Conservation (phyloP, 495 filamentous ascomycete genomes). For the Xylaria grammica region DNA sequence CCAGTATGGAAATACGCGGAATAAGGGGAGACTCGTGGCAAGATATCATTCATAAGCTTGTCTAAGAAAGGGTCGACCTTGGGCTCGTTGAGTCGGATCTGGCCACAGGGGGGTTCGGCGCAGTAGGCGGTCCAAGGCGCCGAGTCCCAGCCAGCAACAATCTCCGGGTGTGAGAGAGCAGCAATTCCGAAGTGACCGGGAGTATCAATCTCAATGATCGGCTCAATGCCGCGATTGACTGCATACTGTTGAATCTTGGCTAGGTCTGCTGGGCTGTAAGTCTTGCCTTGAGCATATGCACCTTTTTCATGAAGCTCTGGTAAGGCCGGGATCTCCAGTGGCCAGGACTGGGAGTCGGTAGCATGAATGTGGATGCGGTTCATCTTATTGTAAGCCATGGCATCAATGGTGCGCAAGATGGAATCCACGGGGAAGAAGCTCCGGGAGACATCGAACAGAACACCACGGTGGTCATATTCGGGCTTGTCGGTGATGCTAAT, state of each 20-base stretch:
- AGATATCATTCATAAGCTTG: conserved; percentile 69
- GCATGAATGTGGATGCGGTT: conserved; percentile 79
- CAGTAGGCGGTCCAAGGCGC: conserved; percentile 71
- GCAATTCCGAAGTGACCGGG: conserved; percentile 78
- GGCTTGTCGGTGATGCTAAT: conserved; percentile 69
- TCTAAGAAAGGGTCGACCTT: conserved; percentile 70
- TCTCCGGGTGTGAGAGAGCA: conserved; percentile 67
- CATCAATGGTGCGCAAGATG: conserved; percentile 74
- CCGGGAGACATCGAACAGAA: conserved; percentile 74
- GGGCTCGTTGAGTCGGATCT: conserved; percentile 72
- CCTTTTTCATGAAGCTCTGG: conserved; percentile 72
- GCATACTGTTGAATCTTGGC: conserved; percentile 70
- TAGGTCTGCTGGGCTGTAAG: conserved; percentile 68
- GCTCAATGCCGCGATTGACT: conserved; percentile 67
- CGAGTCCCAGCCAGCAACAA: conserved; percentile 73
- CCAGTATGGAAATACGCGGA: conserved; percentile 79
- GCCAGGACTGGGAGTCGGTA: conserved; percentile 86
- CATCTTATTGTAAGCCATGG: conserved; percentile 75
- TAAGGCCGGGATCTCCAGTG: conserved; percentile 73
- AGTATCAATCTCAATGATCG: conserved; percentile 80
- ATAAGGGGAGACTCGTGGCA: conserved; percentile 72
- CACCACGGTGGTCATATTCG: conserved; percentile 71
- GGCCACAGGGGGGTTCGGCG: conserved; percentile 76
- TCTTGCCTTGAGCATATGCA: conserved; percentile 64
- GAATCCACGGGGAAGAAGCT: conserved; percentile 66